Evolutionary conservation across 371 early-diverging fungal genomes (phyloP), one percentile per base, ranked within the genome.

Genomic region (Haplosporangium sp.): DNA sequence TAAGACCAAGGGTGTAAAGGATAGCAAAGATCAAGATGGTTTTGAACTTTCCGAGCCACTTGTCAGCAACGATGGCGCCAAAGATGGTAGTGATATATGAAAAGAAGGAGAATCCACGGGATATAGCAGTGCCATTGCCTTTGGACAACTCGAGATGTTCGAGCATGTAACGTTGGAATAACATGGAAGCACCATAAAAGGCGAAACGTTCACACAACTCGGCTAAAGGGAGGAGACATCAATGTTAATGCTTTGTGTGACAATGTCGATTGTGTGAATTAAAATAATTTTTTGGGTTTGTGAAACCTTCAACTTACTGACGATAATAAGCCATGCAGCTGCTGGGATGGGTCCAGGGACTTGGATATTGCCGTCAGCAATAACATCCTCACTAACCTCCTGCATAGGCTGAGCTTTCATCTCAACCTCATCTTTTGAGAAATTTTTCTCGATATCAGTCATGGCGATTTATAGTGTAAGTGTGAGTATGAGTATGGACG

Each of bases 31-130:
- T 50, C 20, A 94, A 58, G 35, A 96, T 95, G 15, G 96, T 92
- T 72, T 88, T 88, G 85, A 89, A 95, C 84, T 94, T 94, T 68
- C 97, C 97, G 45, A 93, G 83, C 77, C 89, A 90, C 72, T 89
- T 88, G 86, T 96, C 97, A 53, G 95, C 92, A 55, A 96, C 74
- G 20, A 93, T 74, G 48, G 94, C 96, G 65, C 96, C 95, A 27
- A 95, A 64, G 53, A 95, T 87, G 45, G 96, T 87, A 47, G 93
- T 94, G 53, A 93, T 79, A 83, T 95, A 97, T 64, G 92, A 91
- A 84, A 93, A 88, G 83, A 94, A 94, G 65, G 87, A 85, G 86
- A 97, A 97, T 58, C 92, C 90, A 57, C 93, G 92, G 38, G 87
- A 85, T 20, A 93, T 84, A 53, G 90, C 90, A 1, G 93, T 92